phyloP scores from a whole-genome alignment of 2,329 filamentous ascomycete genomes.

The Ascochyta viciae-villosae region DNA sequence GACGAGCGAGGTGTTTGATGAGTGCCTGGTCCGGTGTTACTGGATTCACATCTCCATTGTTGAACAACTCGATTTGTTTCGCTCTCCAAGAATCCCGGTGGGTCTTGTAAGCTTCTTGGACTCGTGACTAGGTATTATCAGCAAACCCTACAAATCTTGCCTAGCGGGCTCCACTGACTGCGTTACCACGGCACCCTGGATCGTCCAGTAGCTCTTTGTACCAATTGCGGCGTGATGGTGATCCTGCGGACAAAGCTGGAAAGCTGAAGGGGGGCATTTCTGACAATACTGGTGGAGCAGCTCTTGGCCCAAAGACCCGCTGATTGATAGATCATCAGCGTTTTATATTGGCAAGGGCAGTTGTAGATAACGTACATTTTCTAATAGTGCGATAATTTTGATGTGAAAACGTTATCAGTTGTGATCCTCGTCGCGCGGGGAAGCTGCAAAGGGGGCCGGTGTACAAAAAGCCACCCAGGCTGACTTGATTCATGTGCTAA shows the following conservation, averaged over 20 bases:
- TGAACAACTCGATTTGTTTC: constrained; percentile 13
- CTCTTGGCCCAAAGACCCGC: too few species aligned
- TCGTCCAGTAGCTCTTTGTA: constrained; percentile 22
- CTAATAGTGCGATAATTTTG: too few species aligned
- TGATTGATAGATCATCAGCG: too few species aligned
- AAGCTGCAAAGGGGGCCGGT: background rate
- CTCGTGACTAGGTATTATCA: background rate
- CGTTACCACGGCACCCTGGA: constrained; percentile 9
- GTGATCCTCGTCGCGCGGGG: background rate
- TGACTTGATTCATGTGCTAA: background rate
- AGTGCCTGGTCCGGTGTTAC: constrained; percentile 18
- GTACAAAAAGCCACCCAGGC: background rate
- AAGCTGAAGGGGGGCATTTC: constrained; percentile 15
- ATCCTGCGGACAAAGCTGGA: constrained; percentile 11
- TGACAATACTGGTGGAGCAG: too few species aligned
- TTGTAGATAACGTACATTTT: too few species aligned
- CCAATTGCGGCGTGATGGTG: constrained; percentile 21
- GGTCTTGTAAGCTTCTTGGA: constrained; percentile 15
- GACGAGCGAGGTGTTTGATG: constrained; percentile 15
- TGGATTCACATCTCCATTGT: background rate
- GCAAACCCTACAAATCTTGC: too few species aligned
- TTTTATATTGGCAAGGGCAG: too few species aligned
- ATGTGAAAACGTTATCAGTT: background rate
- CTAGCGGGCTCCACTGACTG: constrained; percentile 1
- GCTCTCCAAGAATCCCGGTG: constrained; percentile 7